Evolutionary conservation across 176 grass and related monocot genomes (phyloP).

Genomic region (Puya raimondii): DNA sequence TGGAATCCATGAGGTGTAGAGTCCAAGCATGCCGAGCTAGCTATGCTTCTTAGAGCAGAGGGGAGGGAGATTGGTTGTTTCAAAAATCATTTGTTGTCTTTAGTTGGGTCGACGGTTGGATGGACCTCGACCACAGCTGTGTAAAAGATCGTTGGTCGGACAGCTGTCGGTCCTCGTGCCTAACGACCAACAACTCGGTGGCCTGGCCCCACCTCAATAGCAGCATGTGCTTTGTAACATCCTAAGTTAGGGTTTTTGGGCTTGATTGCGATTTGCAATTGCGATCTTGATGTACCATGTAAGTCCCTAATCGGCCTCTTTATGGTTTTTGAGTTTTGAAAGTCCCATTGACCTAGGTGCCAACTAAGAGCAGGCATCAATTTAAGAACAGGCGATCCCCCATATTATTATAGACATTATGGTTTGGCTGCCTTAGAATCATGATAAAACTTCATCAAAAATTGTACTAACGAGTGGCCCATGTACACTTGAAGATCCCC

Average conservation of each 20-base stretch:
- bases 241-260: neutral
- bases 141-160: slow-evolving; percentile 47
- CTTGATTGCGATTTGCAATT: neutral
- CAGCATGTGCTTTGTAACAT: slow-evolving; percentile 34
- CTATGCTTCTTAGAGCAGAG: slow-evolving; percentile 17
- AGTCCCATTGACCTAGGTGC: neutral
- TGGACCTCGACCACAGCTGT: slow-evolving; percentile 41
- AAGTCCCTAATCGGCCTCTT: neutral
- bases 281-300: neutral
- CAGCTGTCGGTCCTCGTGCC: slow-evolving; percentile 43
- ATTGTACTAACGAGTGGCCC: too few relatives aligned
- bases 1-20: slow-evolving; percentile 42
- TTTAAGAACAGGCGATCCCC: too few relatives aligned
- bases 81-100: slow-evolving; percentile 22
- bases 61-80: slow-evolving; percentile 21
- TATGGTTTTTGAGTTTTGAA: neutral
- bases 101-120: slow-evolving; percentile 22
- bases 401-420: too few relatives aligned
- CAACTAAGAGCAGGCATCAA: neutral
- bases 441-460: too few relatives aligned
- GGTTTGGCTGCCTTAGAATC: too few relatives aligned
- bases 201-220: slow-evolving; percentile 18
- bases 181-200: slow-evolving; percentile 32
- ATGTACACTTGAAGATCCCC: too few relatives aligned
- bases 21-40: slow-evolving; percentile 22